phyloP scores from a whole-genome alignment of 2,329 filamentous ascomycete species.

The Neonectria ditissima region DNA sequence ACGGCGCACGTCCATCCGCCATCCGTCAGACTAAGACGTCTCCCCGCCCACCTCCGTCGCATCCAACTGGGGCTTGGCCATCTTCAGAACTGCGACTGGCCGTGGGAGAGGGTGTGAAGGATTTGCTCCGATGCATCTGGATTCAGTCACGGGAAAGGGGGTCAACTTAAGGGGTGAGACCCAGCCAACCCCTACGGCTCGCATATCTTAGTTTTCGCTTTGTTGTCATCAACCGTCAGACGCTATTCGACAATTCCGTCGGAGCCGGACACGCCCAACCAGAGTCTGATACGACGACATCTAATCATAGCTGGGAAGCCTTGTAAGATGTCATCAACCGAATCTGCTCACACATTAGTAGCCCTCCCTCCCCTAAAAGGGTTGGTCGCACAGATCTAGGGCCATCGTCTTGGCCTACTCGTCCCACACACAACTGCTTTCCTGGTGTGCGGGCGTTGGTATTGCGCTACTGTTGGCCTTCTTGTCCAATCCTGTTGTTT shows the following conservation, averaged over 20 bases:
- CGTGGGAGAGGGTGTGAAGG: conserved; percentile 26
- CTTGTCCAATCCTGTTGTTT: conserved; percentile 9
- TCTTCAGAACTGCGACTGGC: conserved; percentile 16
- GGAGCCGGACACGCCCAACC: neutral
- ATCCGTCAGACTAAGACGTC: conserved; percentile 21
- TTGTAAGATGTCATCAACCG: conserved; percentile 3
- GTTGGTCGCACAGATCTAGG: conserved; percentile 10
- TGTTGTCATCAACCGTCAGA: neutral
- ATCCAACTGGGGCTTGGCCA: conserved; percentile 13
- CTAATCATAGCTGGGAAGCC: conserved; percentile 4
- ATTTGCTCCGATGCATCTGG: conserved; percentile 26
- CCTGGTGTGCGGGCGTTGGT: conserved; percentile 12
- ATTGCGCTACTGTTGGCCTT: conserved; percentile 5
- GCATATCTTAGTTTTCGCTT: conserved; percentile 5
- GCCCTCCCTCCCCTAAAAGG: conserved; percentile 6
- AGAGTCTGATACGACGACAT: neutral
- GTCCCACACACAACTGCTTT: conserved; percentile 8
- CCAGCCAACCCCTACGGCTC: conserved; percentile 6
- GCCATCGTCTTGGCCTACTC: neutral
- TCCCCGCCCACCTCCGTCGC: conserved; percentile 14
- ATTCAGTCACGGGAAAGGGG: conserved; percentile 30
- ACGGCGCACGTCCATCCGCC: conserved; percentile 24
- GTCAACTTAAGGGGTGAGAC: neutral
- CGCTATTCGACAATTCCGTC: conserved; percentile 16
- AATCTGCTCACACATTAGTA: neutral